phyloP scores from a whole-genome alignment of 441 rosid species.

The Populus hybrid region DNA sequence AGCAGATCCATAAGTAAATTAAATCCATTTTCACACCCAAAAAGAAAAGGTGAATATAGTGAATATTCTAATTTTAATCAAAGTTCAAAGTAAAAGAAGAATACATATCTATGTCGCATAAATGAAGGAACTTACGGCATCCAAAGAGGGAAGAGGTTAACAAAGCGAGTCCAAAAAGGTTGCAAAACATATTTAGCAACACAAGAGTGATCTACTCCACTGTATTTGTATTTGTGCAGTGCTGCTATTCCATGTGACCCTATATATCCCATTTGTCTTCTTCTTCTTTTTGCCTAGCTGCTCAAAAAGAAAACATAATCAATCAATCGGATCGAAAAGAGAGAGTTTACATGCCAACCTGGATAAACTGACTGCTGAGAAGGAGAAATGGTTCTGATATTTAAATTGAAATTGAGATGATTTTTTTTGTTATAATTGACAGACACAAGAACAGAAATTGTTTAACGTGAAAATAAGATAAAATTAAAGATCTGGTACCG shows the following conservation, averaged over 20 bases:
- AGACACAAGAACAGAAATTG: not conserved
- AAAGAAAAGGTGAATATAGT: not conserved
- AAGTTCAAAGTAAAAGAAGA: no score
- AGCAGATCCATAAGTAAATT: slow-evolving; percentile 25
- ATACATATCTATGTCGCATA: not conserved
- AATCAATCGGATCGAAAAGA: not conserved
- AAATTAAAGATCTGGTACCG: no score
- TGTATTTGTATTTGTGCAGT: slow-evolving; percentile 81
- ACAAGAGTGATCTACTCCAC: slow-evolving; percentile 91
- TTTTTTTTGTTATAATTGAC: no score
- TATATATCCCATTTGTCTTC: slow-evolving; percentile 65
- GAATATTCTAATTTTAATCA: not conserved
- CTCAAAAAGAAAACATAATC: not conserved
- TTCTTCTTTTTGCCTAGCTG: not conserved
- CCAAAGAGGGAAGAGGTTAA: slow-evolving; percentile 91
- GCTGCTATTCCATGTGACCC: slow-evolving; percentile 88
- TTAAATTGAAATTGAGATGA: not conserved
- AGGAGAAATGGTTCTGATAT: not conserved
- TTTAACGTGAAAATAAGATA: no score
- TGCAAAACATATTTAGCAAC: slow-evolving; percentile 86
- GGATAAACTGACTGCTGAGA: not conserved
- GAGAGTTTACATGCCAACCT: not conserved
- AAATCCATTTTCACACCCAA: not conserved
- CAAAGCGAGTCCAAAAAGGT: slow-evolving; percentile 92
- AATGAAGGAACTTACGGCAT: slow-evolving; percentile 71